Evolutionary conservation across 169 alveolate genomes (phyloP), one percentile per base, ranked within the genome.

Genomic region (Eimeria brunetti): DNA sequence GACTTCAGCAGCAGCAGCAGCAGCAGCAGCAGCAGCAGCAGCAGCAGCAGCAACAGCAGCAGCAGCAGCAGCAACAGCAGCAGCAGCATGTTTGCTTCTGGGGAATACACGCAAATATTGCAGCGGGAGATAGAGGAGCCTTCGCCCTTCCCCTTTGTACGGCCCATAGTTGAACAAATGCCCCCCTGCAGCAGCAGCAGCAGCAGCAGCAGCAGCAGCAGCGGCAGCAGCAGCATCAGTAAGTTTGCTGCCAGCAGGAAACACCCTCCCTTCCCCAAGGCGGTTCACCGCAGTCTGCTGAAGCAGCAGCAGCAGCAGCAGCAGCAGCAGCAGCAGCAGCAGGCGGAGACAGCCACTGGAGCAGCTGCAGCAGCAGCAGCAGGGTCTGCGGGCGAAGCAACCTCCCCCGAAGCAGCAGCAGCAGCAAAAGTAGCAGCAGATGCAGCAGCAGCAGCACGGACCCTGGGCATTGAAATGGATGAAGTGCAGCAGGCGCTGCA

Each of bases 141-240:
- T 3, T 5, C 30, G 56, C 30, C 90, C 8, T n/a, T 33, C 11
- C 49, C 71, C 14, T 6, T 83, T 12, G 69, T 83, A 12, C 27
- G 53, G 7, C 36, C 27, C 27, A 56, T 83, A 11, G 76, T 83
- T 16, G 90, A 83, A n/a, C 62, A 56, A 2, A 53, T 8, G 22
- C 90, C 49, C 18, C 24, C 49, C 69, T 22, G 69, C 88, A 78
- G 69, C 88, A 78, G 30, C 58, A 73, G 56, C 84, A 73, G 80
- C 60, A 75, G 38, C 64, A 80, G 62, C 88, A 78, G 90, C 75
- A 56, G 76, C 90, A 83, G 90, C 90, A 83, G 76, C 90, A 83
- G 88, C 90, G 30, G 75, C 90, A 83, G 76, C 58, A n/a, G 90
- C 76, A 36, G 75, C 24, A n/a, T 16, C 58, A 83, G 90, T 44